Base-by-base conservation (phyloP, 2,329 filamentous ascomycete genomes). In the Didymella sp. region DNA sequence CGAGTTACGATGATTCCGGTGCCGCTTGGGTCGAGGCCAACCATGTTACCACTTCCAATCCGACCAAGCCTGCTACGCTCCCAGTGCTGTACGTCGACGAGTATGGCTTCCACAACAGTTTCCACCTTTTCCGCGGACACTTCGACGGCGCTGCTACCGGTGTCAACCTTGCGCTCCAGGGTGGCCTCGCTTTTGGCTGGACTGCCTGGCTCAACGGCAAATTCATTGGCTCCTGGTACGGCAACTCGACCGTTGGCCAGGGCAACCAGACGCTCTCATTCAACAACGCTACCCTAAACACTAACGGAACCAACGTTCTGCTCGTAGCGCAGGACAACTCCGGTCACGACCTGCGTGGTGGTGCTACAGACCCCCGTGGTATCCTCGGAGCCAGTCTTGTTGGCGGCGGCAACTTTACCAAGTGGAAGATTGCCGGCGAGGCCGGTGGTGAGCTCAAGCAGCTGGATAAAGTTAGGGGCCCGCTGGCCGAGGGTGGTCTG, bases 291-390 rank as follows among this genome's bases (percentile, higher is more conserved):
- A 82, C 79, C 2, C 62, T 85, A 0, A 71, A 73, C 35, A 61
- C 71, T 0, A 73, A 76, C 17, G 55, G 57, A 11, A 66, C 63
- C 0, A 84, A 85, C 53, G 70, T 82, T 2, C 75, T 87, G 6
- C 78, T 86, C n/a, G 73, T 87, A 3, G 75, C 87, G 22, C 82
- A 85, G 70, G 83, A 88, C 64, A 81, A 87, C 72, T 85, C 82
- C 17, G 85, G 85, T 9, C 84, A 87, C 64, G 85, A 86, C 46
- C 78, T 84, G 24, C 81, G 80, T 0, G 76, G 76, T 1, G 78
- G 75, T 0, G 82, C 82, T 5, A 74, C 80, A 4, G 77, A 81
- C 15, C 78, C 81, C 8, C 74, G 83, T 40, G 84, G 84, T 4
- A 85, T 86, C 61, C 77, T 78, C 43, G 80, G 82, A 27, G 83